These are phyloP conservation scores for Rhodomyrtus tomentosa DNA, from an alignment of 345 rosid species.

Conservation along the genomic window DNA sequence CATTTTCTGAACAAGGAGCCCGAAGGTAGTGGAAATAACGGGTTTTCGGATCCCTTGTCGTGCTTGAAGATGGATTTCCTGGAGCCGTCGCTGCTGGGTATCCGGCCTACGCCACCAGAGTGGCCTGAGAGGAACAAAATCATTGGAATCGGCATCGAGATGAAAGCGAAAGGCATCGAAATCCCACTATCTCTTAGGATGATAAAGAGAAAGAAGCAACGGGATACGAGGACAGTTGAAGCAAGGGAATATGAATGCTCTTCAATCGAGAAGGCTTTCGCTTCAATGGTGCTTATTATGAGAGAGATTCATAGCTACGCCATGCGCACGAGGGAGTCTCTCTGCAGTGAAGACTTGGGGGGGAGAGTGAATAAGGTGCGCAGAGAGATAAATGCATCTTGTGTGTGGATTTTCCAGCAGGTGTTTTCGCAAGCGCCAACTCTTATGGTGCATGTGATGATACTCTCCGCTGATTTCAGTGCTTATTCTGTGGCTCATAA, in stretches of 20 bases:
- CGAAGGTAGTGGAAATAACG: background rate
- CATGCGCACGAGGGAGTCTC: constrained; percentile 22
- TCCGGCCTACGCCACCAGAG: constrained; percentile 23
- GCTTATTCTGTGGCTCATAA: constrained; percentile 44
- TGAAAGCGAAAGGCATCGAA: constrained; percentile 40
- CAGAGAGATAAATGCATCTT: constrained; percentile 42
- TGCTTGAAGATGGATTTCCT: constrained; percentile 22
- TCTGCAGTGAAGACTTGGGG: constrained; percentile 26
- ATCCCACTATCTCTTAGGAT: constrained; percentile 57
- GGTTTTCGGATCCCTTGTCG: background rate
- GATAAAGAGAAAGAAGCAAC: constrained; percentile 50
- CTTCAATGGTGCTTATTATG: constrained; percentile 53
- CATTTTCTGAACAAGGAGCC: background rate
- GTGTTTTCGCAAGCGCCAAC: constrained; percentile 59
- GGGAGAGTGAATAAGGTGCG: constrained; percentile 26
- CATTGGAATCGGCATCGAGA: constrained; percentile 23
- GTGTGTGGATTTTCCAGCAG: constrained; percentile 59
- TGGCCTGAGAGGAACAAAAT: constrained; percentile 36
- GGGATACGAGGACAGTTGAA: constrained; percentile 11
- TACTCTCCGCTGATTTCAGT: constrained; percentile 54
- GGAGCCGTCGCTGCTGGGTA: constrained; percentile 25
- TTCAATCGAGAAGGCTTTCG: constrained; percentile 60
- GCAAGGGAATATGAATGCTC: constrained; percentile 33
- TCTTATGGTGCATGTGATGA: constrained; percentile 66
- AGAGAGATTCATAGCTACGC: constrained; percentile 57